Percentiles rank a stretch among this genome's conserved stretches.
These are phyloP conservation scores for Aspergillus tanneri DNA, from an alignment of 2,329 filamentous ascomycete species.

Conservation along the genomic window DNA sequence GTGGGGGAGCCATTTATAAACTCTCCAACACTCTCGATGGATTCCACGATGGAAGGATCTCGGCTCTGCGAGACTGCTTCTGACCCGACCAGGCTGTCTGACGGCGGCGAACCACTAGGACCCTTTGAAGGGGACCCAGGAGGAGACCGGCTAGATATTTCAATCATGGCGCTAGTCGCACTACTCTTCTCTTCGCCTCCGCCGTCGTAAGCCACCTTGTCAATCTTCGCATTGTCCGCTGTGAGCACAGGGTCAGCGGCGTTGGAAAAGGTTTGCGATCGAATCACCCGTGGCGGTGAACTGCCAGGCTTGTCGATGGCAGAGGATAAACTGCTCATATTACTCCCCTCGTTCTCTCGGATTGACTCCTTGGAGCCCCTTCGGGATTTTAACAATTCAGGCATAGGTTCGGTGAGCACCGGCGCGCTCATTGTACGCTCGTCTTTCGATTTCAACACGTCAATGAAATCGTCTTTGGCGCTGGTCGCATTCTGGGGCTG, in stretches of 20 bases:
- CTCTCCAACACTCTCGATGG: constrained; percentile 29
- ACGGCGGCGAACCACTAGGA: constrained; percentile 46
- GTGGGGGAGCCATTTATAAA: constrained; percentile 22
- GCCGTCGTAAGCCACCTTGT: constrained; percentile 58
- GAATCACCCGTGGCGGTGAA: constrained; percentile 56
- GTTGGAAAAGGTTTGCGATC: constrained; percentile 62
- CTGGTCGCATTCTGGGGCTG: constrained; percentile 22
- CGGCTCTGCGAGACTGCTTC: constrained; percentile 40
- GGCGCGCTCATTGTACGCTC: constrained; percentile 38
- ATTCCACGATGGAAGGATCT: constrained; percentile 54
- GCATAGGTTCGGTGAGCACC: constrained; percentile 26
- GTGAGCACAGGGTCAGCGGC: constrained; percentile 65
- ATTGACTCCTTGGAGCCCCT: constrained; percentile 29
- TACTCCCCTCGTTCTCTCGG: constrained; percentile 21
- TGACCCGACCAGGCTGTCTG: constrained; percentile 36
- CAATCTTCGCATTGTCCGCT: constrained; percentile 65
- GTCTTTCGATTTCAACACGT: constrained; percentile 33
- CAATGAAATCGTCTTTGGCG: constrained; percentile 22
- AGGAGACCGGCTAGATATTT: constrained; percentile 62
- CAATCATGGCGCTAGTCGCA: constrained; percentile 66
- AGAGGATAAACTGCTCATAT: constrained; percentile 27
- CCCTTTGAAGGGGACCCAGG: constrained; percentile 54
- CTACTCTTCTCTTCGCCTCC: constrained; percentile 58
- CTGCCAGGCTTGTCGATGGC: constrained; percentile 36
- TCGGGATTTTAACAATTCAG: constrained; percentile 27